Evolutionary conservation across 2,329 filamentous ascomycete species (phyloP).

Genomic region (Curvularia eragrostidis): DNA sequence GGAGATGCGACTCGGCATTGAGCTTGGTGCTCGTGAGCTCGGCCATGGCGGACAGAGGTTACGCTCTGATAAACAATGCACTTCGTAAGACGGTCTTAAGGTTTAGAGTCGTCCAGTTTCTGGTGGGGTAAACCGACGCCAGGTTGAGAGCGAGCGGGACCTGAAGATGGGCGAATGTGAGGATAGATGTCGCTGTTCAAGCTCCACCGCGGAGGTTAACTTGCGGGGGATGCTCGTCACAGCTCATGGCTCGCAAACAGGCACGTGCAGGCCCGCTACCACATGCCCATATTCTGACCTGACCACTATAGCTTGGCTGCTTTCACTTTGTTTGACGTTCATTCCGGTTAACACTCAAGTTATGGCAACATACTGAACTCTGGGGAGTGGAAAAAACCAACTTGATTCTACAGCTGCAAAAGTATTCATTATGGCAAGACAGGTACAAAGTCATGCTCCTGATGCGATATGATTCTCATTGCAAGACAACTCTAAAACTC

Average conservation of each 20-base stretch:
- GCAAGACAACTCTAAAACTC: slow-evolving; percentile 48
- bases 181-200: slow-evolving; percentile 9
- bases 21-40: slow-evolving; percentile 66
- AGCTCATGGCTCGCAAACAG: slow-evolving; percentile 22
- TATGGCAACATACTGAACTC: not conserved
- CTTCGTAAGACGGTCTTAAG: not conserved
- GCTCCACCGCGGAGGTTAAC: slow-evolving; percentile 22
- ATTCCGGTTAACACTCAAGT: not conserved
- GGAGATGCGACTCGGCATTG: slow-evolving; percentile 76
- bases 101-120: not conserved
- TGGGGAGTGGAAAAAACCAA: not conserved
- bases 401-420: not conserved
- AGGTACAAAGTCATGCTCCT: slow-evolving; percentile 18
- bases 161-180: not conserved
- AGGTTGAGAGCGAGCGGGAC: slow-evolving; percentile 1
- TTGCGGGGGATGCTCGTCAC: slow-evolving; percentile 35
- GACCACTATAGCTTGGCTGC: not conserved
- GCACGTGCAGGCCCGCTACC: slow-evolving; percentile 21
- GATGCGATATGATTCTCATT: slow-evolving; percentile 46
- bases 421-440: not conserved
- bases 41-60: slow-evolving; percentile 47
- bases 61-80: not conserved
- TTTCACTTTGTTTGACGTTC: not conserved
- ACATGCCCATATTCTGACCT: not conserved
- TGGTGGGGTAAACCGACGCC: not conserved